phyloP scores from a whole-genome alignment of 768 basidiomycete genomes.

The Epithele typhae region DNA sequence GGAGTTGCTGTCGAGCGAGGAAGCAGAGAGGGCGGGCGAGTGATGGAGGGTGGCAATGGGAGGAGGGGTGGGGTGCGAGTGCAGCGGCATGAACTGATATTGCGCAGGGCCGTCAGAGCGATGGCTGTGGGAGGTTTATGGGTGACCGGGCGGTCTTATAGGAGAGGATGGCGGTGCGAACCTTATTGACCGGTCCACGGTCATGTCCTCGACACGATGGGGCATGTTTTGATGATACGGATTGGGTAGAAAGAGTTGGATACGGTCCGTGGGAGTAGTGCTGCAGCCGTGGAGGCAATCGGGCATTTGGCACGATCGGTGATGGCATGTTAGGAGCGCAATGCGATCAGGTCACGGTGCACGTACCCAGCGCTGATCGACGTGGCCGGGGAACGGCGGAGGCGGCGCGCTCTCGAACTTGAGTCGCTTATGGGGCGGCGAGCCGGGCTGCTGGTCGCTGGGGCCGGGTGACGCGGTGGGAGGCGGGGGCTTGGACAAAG shows the following conservation, averaged over 20 bases:
- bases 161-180: constrained; percentile 30
- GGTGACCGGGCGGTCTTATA: constrained; percentile 15
- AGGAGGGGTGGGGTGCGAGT: constrained; percentile 39
- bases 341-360: constrained; percentile 9
- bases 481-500: too few species aligned
- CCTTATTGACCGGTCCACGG: constrained; percentile 24
- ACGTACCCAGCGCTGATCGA: constrained; percentile 21
- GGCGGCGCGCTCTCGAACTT: constrained; percentile 9
- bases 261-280: constrained; percentile 16
- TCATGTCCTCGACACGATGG: constrained; percentile 40
- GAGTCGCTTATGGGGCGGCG: constrained; percentile 12
- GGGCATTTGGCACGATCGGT: too few species aligned
- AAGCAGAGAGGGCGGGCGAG: constrained; percentile 58
- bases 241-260: constrained; percentile 17
- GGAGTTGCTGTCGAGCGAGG: constrained; percentile 56
- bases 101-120: constrained; percentile 34
- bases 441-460: constrained; percentile 6
- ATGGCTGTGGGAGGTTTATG: constrained; percentile 22
- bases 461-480: too few species aligned
- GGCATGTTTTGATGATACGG: constrained; percentile 38
- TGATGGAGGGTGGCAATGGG: constrained; percentile 49
- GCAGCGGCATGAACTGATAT: constrained; percentile 32
- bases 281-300: too few species aligned
- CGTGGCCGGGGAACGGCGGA: constrained; percentile 10
- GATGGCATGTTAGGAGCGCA: constrained; percentile 1